Base-by-base conservation (phyloP, 2,329 filamentous ascomycete genomes). In the Trichoderma sp. region DNA sequence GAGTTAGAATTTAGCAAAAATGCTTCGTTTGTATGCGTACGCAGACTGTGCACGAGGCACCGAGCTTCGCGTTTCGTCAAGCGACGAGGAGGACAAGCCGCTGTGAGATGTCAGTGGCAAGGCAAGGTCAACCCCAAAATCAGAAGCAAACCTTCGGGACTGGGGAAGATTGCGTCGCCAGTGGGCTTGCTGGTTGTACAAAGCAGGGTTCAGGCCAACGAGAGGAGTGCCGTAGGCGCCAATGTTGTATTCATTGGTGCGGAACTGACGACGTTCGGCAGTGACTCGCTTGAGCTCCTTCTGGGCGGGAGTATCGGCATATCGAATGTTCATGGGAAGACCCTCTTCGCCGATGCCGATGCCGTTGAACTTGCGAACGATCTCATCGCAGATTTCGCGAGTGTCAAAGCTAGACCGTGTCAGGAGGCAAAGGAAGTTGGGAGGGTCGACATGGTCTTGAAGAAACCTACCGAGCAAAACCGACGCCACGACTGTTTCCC, bases 211-310 rank as follows among this genome's bases (percentile, higher is more conserved):
- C 73, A 88, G 81, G 17, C 87, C 84, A 60, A 90, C 86, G 69
- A 86, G 83, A 56, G 86, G 82, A 69, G 87, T 89, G 69, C 88
- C 88, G 73, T 90, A 90, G 52, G 88, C 88, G 68, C 88, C 87
- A 70, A 90, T 89, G 74, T 94, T 94, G 81, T 98, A 98, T 82
- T 98, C 95, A 68, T 95, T 95, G 68, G 94, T 95, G 69, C 95
- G 92, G 82, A 97, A 98, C 76, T 97, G 93, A 70, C 95, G 93
- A 68, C 94, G 92, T 78, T 97, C 93, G 35, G 95, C 93, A 50
- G 94, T 98, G 77, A 97, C 91, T 71, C 95, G 91, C 86, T 99
- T 99, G 73, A 99, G 86, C 77, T 95, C 89, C 84, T 99, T 99
- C 80, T 99, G 95, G 70, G 94, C 92, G 66, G 95, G 92, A 42